phyloP scores from a whole-genome alignment of 2,329 filamentous ascomycete genomes.

The Penicillium sp. region DNA sequence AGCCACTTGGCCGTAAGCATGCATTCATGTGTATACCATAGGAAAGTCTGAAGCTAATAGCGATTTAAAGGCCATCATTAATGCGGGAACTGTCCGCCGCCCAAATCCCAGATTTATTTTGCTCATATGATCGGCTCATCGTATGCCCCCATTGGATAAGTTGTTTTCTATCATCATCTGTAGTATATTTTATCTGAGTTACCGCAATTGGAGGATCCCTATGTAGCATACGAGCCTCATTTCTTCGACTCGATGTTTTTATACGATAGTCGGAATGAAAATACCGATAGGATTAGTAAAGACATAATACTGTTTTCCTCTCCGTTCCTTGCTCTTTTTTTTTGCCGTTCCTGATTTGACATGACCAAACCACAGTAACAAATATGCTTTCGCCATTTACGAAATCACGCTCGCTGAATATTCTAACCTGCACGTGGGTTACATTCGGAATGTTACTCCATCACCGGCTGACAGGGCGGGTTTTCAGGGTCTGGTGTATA shows the following conservation, averaged over 20 bases:
- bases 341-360: neutral
- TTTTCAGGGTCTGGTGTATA: conserved; percentile 5
- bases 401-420: neutral
- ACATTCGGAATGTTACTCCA: conserved; percentile 26
- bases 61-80: neutral
- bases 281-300: too few species aligned
- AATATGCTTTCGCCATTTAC: neutral
- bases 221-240: too few species aligned
- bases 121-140: neutral
- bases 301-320: too few species aligned
- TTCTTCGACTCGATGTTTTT: too few species aligned
- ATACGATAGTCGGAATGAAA: neutral
- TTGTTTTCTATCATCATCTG: too few species aligned
- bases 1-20: conserved; percentile 67
- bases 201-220: too few species aligned
- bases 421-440: conserved; percentile 14
- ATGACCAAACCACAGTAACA: neutral
- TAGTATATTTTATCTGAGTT: too few species aligned
- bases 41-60: neutral
- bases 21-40: neutral
- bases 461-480: conserved; percentile 12
- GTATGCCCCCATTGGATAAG: too few species aligned
- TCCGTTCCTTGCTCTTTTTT: too few species aligned
- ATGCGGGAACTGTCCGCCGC: too few species aligned
- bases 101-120: neutral